A percentile compares a stretch with the other conserved stretches of the same genome.
phyloP scores from a whole-genome alignment of 805 yeast genomes.

The Candida schatavii region DNA sequence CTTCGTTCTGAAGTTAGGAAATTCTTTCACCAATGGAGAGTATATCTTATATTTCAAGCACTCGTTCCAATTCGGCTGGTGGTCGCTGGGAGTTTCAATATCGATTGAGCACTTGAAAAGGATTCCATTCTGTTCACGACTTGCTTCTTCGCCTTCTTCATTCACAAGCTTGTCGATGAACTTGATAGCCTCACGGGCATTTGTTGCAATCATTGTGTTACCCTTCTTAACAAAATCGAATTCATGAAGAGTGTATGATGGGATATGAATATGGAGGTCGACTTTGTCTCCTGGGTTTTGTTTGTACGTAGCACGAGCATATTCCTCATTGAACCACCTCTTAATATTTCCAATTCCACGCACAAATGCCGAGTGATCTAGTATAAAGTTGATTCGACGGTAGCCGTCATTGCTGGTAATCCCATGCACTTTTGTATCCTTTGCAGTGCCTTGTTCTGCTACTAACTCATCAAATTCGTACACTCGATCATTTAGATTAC shows the following conservation, averaged over 20 bases:
- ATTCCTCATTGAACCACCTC: slow-evolving; percentile 52
- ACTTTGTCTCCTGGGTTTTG: slow-evolving; percentile 17
- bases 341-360: slow-evolving; percentile 68
- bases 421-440: not conserved
- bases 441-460: not conserved
- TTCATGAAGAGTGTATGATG: slow-evolving; percentile 56
- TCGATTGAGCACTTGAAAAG: slow-evolving; percentile 19
- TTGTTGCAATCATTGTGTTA: slow-evolving; percentile 52
- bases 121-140: slow-evolving; percentile 11
- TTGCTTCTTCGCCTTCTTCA: slow-evolving; percentile 10
- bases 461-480: slow-evolving; percentile 15
- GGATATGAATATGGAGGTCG: slow-evolving; percentile 44
- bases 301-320: slow-evolving; percentile 22
- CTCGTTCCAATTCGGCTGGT: slow-evolving; percentile 50
- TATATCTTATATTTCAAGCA: slow-evolving; percentile 45
- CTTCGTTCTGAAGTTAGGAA: slow-evolving; percentile 42
- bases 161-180: slow-evolving; percentile 52
- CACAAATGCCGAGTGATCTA: slow-evolving; percentile 67
- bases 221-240: slow-evolving; percentile 58
- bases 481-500: not conserved
- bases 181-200: slow-evolving; percentile 62
- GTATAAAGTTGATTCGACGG: slow-evolving; percentile 40
- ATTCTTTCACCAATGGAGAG: slow-evolving; percentile 48
- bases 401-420: too few species aligned
- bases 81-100: slow-evolving; percentile 41